Conservation (phyloP, 2,329 filamentous ascomycete species). For the Cordyceps cateniannulata region DNA sequence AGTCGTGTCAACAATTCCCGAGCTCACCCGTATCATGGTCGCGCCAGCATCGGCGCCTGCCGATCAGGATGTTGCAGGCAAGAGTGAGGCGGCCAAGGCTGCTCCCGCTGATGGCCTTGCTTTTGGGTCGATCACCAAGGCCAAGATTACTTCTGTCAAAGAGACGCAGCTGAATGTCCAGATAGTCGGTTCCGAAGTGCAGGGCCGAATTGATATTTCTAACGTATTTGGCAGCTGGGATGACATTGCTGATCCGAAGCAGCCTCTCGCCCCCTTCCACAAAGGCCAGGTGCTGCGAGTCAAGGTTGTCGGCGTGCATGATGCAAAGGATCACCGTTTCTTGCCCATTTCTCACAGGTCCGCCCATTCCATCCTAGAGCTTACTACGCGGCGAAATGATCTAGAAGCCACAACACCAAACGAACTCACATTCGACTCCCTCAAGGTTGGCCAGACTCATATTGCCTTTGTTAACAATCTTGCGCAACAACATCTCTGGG, state of each 20-base stretch:
- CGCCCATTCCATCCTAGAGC: conserved; percentile 76
- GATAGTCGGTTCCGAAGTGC: conserved; percentile 64
- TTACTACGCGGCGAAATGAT: conserved; percentile 72
- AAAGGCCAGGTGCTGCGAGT: conserved; percentile 65
- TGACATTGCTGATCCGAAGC: conserved; percentile 74
- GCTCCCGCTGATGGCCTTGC: conserved; percentile 61
- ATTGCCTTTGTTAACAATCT: conserved; percentile 90
- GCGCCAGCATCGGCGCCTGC: conserved; percentile 42
- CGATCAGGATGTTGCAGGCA: conserved; percentile 35
- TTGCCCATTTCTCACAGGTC: conserved; percentile 83
- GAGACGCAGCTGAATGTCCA: conserved; percentile 89
- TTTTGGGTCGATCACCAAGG: conserved; percentile 68
- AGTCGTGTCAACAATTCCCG: conserved; percentile 65
- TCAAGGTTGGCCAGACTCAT: conserved; percentile 65
- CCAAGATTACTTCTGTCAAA: conserved; percentile 76
- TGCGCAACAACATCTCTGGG: conserved; percentile 73
- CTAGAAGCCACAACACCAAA: conserved; percentile 38
- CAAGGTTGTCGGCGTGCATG: conserved; percentile 78
- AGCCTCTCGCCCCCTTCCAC: conserved; percentile 67
- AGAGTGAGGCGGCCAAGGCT: conserved; percentile 28
- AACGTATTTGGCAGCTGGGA: conserved; percentile 87
- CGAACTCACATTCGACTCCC: conserved; percentile 62
- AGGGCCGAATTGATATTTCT: conserved; percentile 89
- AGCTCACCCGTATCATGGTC: conserved; percentile 61
- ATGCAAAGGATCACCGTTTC: conserved; percentile 84